phyloP scores from a whole-genome alignment of 2,329 filamentous ascomycete genomes.

The Pseudocercospora macadamiae region DNA sequence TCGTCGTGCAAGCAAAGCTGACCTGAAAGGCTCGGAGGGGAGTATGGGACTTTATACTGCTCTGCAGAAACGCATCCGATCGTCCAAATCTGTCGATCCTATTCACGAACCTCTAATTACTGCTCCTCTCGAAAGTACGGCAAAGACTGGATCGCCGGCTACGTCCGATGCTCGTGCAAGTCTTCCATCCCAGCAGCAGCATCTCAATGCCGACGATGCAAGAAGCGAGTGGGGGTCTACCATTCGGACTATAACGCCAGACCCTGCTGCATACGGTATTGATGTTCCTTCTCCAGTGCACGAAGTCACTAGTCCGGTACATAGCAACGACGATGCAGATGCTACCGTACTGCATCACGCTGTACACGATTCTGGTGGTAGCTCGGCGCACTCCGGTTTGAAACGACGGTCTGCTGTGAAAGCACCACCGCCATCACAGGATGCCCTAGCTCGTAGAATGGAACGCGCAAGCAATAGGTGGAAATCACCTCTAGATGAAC shows the following conservation, averaged over 20 bases:
- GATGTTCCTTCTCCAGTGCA: conserved; percentile 31
- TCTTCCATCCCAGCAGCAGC: conserved; percentile 31
- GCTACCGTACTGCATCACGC: conserved; percentile 16
- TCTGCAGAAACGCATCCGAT: conserved; percentile 55
- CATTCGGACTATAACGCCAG: conserved; percentile 33
- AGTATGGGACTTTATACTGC: conserved; percentile 66
- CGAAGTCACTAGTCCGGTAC: conserved; percentile 30
- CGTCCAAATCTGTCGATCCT: conserved; percentile 22
- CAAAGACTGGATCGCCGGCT: background rate
- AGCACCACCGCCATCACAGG: conserved; percentile 39
- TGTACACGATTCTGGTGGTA: conserved; percentile 7
- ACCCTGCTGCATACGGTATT: conserved; percentile 20
- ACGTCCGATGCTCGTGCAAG: conserved; percentile 10
- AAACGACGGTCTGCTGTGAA: conserved; percentile 28
- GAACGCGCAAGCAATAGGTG: conserved; percentile 46
- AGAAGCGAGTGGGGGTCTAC: conserved; percentile 24
- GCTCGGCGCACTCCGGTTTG: conserved; percentile 22
- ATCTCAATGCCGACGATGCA: conserved; percentile 1
- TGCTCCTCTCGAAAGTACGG: background rate
- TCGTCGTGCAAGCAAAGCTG: conserved; percentile 33
- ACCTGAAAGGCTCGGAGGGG: conserved; percentile 46
- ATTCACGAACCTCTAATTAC: conserved; percentile 6
- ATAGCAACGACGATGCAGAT: conserved; percentile 4
- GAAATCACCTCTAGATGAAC: conserved; percentile 45
- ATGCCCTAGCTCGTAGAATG: conserved; percentile 44